Conservation (phyloP, 2,329 filamentous ascomycete genomes). For the Sporothrix variecibatus region DNA sequence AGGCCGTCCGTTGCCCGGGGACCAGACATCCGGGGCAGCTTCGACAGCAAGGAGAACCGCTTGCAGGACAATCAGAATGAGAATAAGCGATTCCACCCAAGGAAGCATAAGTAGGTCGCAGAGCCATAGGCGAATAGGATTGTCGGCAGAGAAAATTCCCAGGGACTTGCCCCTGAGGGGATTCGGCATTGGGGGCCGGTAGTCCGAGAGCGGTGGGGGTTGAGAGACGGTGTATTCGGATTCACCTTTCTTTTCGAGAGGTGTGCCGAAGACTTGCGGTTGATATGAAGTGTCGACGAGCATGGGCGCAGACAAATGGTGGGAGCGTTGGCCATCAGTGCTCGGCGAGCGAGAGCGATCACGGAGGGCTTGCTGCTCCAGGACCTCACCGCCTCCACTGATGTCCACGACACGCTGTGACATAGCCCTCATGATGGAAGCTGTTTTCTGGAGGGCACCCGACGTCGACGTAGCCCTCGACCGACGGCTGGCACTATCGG, state of each 20-base stretch:
- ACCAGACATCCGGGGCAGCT: conserved; percentile 70
- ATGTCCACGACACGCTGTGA: conserved; percentile 97
- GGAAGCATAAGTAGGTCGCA: conserved; percentile 86
- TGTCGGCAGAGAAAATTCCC: conserved; percentile 80
- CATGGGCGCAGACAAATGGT: conserved; percentile 48
- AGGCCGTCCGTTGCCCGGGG: conserved; percentile 60
- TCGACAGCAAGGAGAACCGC: conserved; percentile 86
- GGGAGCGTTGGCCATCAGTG: conserved; percentile 53
- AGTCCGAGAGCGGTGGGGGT: conserved; percentile 37
- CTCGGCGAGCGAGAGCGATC: conserved; percentile 60
- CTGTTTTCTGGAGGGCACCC: conserved; percentile 66
- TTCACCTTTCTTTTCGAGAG: conserved; percentile 49
- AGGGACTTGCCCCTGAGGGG: conserved; percentile 84
- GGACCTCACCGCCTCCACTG: conserved; percentile 84
- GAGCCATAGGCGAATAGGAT: conserved; percentile 69
- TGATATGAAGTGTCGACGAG: conserved; percentile 54
- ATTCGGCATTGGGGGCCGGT: conserved; percentile 57
- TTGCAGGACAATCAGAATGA: conserved; percentile 85
- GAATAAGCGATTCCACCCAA: conserved; percentile 80
- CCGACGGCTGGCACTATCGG: conserved; percentile 51
- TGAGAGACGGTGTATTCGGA: conserved; percentile 38
- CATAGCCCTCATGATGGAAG: conserved; percentile 80
- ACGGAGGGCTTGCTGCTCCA: conserved; percentile 70
- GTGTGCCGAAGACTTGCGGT: conserved; percentile 49
- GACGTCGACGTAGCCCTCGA: conserved; percentile 66